Percentiles rank a stretch among this genome's conserved stretches.
Conservation (phyloP, 2,329 filamentous ascomycete species). For the Hymenoscyphus fraxineus region DNA sequence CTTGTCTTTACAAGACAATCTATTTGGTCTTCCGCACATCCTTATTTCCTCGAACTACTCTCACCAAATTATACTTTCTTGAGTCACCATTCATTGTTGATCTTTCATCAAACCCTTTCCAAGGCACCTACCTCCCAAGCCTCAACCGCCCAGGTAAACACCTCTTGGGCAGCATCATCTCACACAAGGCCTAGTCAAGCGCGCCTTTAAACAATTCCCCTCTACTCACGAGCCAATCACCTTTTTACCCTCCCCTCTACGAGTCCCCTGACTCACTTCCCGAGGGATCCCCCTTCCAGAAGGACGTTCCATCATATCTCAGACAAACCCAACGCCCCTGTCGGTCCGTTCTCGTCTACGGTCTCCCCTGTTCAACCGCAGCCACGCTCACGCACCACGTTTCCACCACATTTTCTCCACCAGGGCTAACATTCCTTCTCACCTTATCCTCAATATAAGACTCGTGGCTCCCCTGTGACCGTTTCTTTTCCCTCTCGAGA, state of each 20-base stretch:
- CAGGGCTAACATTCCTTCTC: conserved; percentile 6
- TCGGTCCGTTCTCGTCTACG: neutral
- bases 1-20: neutral
- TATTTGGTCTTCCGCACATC: neutral
- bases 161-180: neutral
- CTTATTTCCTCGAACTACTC: neutral
- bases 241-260: neutral
- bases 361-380: neutral
- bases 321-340: conserved; percentile 2
- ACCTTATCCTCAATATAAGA: conserved; percentile 19
- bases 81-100: neutral
- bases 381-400: conserved; percentile 8
- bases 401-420: conserved; percentile 11
- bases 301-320: conserved; percentile 4
- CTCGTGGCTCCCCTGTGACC: conserved; percentile 20
- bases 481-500: conserved; percentile 16
- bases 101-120: neutral
- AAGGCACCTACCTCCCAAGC: neutral
- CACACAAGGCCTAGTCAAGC: neutral
- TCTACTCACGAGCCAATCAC: conserved; percentile 5
- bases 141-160: neutral
- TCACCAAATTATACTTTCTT: neutral
- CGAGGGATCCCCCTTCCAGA: conserved; percentile 10
- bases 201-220: neutral
- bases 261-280: neutral